Evolutionary conservation across 768 basidiomycete genomes (phyloP).

Genomic region (Sarcodon sp.): DNA sequence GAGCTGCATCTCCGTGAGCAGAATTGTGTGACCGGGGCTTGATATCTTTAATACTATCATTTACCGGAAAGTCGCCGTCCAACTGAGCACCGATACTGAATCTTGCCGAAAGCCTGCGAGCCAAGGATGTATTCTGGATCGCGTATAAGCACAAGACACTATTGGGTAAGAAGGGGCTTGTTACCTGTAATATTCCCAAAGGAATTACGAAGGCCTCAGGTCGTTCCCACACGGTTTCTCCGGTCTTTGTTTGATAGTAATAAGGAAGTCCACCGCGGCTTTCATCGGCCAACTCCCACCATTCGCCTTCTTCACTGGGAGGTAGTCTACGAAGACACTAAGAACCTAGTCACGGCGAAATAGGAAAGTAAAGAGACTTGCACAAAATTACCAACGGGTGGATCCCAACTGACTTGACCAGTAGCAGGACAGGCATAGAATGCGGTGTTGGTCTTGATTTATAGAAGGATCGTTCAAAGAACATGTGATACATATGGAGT

Average conservation of each 20-base stretch:
- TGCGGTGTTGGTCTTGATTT: slow-evolving; percentile 27
- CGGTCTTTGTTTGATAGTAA: slow-evolving; percentile 89
- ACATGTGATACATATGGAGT: not conserved
- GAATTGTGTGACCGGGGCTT: no score
- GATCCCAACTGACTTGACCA: slow-evolving; percentile 88
- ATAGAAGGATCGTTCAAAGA: slow-evolving; percentile 1
- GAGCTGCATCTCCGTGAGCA: no score
- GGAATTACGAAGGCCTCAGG: slow-evolving; percentile 87
- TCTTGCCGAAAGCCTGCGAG: slow-evolving; percentile 45
- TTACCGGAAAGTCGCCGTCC: slow-evolving; percentile 3
- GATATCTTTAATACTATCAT: no score
- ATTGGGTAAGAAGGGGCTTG: slow-evolving; percentile 8
- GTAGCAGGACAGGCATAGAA: slow-evolving; percentile 93
- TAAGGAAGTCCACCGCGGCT: slow-evolving; percentile 76
- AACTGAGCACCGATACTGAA: slow-evolving; percentile 11
- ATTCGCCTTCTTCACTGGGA: slow-evolving; percentile 75
- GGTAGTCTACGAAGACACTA: slow-evolving; percentile 42
- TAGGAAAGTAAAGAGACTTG: slow-evolving; percentile 24
- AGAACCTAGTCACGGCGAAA: slow-evolving; percentile 7
- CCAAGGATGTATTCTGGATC: slow-evolving; percentile 54
- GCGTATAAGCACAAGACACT: slow-evolving; percentile 2
- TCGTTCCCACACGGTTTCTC: slow-evolving; percentile 89
- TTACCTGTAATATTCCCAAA: slow-evolving; percentile 74
- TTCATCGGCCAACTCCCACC: slow-evolving; percentile 92
- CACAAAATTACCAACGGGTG: slow-evolving; percentile 84